A percentile compares a stretch with the other conserved stretches of the same genome.
phyloP scores from a whole-genome alignment of 2,329 filamentous ascomycete genomes.

The Didymella arachidicola region DNA sequence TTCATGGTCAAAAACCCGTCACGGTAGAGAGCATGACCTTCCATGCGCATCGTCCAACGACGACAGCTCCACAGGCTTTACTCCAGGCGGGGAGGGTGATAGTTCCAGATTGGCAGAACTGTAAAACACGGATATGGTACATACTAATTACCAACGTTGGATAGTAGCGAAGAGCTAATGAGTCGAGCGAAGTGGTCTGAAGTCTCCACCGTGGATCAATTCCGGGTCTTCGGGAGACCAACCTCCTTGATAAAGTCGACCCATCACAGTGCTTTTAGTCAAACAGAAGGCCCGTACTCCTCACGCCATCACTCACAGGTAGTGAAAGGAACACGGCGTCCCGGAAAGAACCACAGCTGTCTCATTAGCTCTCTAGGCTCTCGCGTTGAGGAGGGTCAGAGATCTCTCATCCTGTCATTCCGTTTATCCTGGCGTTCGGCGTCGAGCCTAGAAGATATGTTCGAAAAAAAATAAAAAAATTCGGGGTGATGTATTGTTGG shows the following conservation, averaged over 20 bases:
- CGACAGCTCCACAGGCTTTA: background rate
- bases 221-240: background rate
- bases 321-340: background rate
- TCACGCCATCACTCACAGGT: background rate
- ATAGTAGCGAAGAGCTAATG: conserved; percentile 10
- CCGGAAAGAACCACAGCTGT: background rate
- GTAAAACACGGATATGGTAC: background rate
- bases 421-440: background rate
- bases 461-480: conserved; percentile 14
- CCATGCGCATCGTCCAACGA: background rate
- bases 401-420: background rate
- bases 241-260: background rate
- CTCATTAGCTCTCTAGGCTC: background rate
- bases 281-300: background rate
- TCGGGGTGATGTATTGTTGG: background rate
- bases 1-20: background rate
- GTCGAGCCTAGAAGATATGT: background rate
- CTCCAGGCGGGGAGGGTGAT: background rate
- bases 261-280: background rate
- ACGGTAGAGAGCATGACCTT: background rate
- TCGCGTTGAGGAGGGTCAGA: background rate
- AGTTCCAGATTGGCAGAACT: conserved; percentile 3
- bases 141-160: background rate
- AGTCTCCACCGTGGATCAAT: background rate
- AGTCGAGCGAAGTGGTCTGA: conserved; percentile 3